These are phyloP conservation scores for Phytophthora pinifolia DNA, from an alignment of 352 stramenopile species.

Conservation along the genomic window DNA sequence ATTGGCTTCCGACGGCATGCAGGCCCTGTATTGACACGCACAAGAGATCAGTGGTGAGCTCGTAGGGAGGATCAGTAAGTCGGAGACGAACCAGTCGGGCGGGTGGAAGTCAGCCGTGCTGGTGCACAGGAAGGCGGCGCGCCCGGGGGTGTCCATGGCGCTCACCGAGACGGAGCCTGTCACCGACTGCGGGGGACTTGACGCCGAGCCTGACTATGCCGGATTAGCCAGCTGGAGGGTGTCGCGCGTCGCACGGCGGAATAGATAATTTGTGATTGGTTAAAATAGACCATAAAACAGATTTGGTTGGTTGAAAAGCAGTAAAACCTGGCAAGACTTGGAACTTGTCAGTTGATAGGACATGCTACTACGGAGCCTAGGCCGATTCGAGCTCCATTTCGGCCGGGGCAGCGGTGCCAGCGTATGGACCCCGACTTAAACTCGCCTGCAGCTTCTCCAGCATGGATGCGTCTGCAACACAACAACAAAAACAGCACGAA, in stretches of 20 bases:
- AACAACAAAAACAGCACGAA: slow-evolving; percentile 30
- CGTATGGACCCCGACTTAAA: slow-evolving; percentile 66
- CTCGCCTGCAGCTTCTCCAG: slow-evolving; percentile 58
- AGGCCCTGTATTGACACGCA: slow-evolving; percentile 44
- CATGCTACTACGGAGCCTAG: slow-evolving; percentile 18
- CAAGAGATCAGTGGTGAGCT: not conserved
- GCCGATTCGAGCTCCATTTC: slow-evolving; percentile 70
- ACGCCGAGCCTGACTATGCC: no score
- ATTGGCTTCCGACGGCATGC: slow-evolving; percentile 60
- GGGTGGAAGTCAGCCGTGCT: slow-evolving; percentile 79
- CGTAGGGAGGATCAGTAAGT: slow-evolving; percentile 54
- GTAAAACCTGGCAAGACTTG: slow-evolving; percentile 1
- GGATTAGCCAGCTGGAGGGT: no score
- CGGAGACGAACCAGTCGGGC: slow-evolving; percentile 64
- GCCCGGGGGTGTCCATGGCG: slow-evolving; percentile 48
- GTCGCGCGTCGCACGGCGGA: not conserved
- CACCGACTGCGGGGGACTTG: slow-evolving; percentile 12
- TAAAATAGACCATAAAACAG: slow-evolving; percentile 1
- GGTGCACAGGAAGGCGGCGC: slow-evolving; percentile 76
- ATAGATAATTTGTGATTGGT: not conserved
- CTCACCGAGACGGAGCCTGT: slow-evolving; percentile 17
- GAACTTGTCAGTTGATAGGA: no score
- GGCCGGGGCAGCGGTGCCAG: slow-evolving; percentile 37
- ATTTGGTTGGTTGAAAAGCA: slow-evolving; percentile 17
- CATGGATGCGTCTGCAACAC: slow-evolving; percentile 45